Percentiles rank a stretch among this genome's conserved stretches.
These are phyloP conservation scores for Boletus bicolor DNA, from an alignment of 768 basidiomycete species.

Conservation along the genomic window DNA sequence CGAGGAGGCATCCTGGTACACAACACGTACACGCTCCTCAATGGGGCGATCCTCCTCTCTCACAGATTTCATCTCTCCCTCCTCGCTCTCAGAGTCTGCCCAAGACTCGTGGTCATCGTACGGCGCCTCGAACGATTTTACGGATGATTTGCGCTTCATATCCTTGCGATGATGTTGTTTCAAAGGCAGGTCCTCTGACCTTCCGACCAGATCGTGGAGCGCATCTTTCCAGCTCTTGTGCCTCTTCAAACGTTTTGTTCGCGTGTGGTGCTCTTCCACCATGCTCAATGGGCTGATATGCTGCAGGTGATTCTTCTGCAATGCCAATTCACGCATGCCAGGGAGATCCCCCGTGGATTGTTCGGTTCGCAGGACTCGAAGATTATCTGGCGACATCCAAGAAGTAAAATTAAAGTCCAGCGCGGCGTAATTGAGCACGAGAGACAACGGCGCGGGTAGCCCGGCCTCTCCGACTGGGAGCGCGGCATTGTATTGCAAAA, in stretches of 20 bases:
- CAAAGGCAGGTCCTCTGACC: constrained; percentile 29
- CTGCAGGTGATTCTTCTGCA: constrained; percentile 84
- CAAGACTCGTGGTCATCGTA: constrained; percentile 47
- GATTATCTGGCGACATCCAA: constrained; percentile 87
- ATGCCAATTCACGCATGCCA: constrained; percentile 63
- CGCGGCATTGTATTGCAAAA: constrained; percentile 60
- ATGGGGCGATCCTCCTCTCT: constrained; percentile 76
- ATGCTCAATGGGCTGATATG: constrained; percentile 90
- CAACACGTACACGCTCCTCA: constrained; percentile 66
- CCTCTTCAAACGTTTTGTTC: constrained; percentile 43
- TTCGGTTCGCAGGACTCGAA: constrained; percentile 82
- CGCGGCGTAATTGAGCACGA: constrained; percentile 88
- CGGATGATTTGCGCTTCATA: constrained; percentile 30
- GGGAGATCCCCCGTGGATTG: constrained; percentile 81
- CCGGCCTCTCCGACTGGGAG: constrained; percentile 31
- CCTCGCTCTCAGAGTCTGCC: constrained; percentile 52
- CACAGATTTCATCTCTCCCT: constrained; percentile 43
- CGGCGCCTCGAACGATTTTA: constrained; percentile 21
- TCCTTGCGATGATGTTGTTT: constrained; percentile 20
- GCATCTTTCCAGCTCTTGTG: constrained; percentile 60
- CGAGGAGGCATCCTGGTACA: constrained; percentile 34
- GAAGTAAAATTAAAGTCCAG: constrained; percentile 98
- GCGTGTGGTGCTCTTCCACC: constrained; percentile 64
- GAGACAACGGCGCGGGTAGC: constrained; percentile 72
- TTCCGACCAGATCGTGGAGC: constrained; percentile 45